Conservation (phyloP, 1,139 yeast species). For the Arxiozyma heterogenica region DNA sequence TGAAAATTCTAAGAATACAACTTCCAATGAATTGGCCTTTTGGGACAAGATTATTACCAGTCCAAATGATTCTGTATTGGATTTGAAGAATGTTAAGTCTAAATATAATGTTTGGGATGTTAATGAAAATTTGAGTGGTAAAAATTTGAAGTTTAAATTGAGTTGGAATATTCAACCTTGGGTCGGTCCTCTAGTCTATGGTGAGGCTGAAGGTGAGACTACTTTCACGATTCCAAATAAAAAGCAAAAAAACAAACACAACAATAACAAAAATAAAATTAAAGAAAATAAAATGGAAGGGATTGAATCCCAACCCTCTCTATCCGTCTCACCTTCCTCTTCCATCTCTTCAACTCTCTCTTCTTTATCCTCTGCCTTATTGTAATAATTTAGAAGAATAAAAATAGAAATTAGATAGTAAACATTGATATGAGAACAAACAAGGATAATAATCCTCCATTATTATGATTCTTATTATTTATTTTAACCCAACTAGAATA, state of each 20-base stretch:
- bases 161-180: constrained; percentile 93
- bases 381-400: too few species aligned
- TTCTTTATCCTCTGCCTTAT: background rate
- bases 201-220: constrained; percentile 40
- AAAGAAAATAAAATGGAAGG: background rate
- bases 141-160: constrained; percentile 60
- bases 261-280: background rate
- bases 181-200: constrained; percentile 71
- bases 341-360: background rate
- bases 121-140: constrained; percentile 53
- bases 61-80: constrained; percentile 49
- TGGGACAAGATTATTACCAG: constrained; percentile 79
- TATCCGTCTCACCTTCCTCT: background rate
- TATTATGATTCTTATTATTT: background rate
- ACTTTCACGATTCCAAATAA: constrained; percentile 1
- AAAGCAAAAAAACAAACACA: background rate
- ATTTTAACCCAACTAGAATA: too few species aligned
- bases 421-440: background rate
- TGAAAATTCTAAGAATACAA: constrained; percentile 32
- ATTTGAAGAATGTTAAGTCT: constrained; percentile 46
- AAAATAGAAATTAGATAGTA: too few species aligned
- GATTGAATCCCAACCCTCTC: background rate
- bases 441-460: background rate
- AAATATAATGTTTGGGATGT: constrained; percentile 88
- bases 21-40: constrained; percentile 62